Conservation (phyloP, 306 rosid species). For the Chamaecrista fasciculata region DNA sequence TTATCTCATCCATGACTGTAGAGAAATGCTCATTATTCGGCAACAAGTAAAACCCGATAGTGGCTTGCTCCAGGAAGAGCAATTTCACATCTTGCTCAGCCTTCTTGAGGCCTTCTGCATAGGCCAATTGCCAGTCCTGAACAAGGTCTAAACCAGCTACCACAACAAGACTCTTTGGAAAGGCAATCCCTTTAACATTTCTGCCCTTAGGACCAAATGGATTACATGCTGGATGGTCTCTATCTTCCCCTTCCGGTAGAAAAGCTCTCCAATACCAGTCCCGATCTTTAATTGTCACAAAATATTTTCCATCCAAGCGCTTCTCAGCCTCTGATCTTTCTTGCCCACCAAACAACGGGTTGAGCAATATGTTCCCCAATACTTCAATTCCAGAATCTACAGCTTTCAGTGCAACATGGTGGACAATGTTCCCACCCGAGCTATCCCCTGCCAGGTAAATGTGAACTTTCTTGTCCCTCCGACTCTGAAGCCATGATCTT, state of each 20-base stretch:
- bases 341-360: constrained; percentile 91
- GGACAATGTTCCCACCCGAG: constrained; percentile 97
- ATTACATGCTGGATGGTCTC: constrained; percentile 92
- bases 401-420: constrained; percentile 80
- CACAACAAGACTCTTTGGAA: constrained; percentile 93
- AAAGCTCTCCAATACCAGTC: constrained; percentile 99
- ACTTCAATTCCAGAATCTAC: constrained; percentile 68
- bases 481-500: constrained; percentile 81
- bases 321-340: constrained; percentile 75
- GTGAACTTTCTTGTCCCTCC: constrained; percentile 70
- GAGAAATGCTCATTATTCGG: constrained; percentile 87
- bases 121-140: constrained; percentile 97
- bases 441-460: constrained; percentile 90
- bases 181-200: constrained; percentile 55
- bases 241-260: constrained; percentile 93
- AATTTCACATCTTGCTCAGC: constrained; percentile 70
- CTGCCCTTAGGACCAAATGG: constrained; percentile 85
- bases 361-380: constrained; percentile 78
- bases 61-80: constrained; percentile 77
- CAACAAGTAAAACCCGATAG: constrained; percentile 86
- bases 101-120: constrained; percentile 75
- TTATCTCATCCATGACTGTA: constrained; percentile 86
- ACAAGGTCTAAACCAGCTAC: constrained; percentile 93
- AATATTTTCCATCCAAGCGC: constrained; percentile 83
- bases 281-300: constrained; percentile 74